Percentiles rank a stretch among this genome's conserved stretches.
phyloP scores from a whole-genome alignment of 116 monocot genomes.

The Cymodocea nodosa region DNA sequence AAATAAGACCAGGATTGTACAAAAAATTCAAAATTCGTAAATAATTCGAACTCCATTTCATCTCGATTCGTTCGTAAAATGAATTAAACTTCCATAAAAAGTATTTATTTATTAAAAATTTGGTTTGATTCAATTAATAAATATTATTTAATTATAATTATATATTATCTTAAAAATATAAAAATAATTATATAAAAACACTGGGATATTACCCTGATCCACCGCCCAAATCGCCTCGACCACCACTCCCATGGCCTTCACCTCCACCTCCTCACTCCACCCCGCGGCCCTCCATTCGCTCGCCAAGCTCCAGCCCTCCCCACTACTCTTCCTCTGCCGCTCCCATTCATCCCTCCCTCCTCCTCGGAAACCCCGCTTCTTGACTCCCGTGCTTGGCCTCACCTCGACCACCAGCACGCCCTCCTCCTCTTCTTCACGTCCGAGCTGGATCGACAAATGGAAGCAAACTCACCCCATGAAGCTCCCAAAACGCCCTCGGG shows the following conservation, averaged over 20 bases:
- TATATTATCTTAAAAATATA: too few species aligned
- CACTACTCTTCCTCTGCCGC: not conserved
- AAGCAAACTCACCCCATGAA: not conserved
- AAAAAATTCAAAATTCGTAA: too few species aligned
- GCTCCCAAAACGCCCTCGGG: conserved; percentile 3
- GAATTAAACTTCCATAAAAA: too few species aligned
- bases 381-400: not conserved
- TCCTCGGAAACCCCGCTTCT: not conserved
- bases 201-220: too few species aligned
- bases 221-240: not conserved
- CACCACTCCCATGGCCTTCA: conserved; percentile 1
- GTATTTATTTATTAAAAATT: too few species aligned
- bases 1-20: too few species aligned
- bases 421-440: not conserved
- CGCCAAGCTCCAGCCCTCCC: not conserved
- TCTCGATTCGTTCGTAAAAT: too few species aligned
- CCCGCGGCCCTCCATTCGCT: conserved; percentile 2
- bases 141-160: too few species aligned
- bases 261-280: conserved; percentile 10
- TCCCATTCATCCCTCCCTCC: not conserved
- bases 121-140: too few species aligned
- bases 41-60: too few species aligned
- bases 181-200: too few species aligned
- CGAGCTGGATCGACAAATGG: conserved; percentile 14
- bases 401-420: not conserved